A percentile compares a stretch with the other conserved stretches of the same genome.
Conservation (phyloP, 352 stramenopile genomes). For the Albugo laibachii region DNA sequence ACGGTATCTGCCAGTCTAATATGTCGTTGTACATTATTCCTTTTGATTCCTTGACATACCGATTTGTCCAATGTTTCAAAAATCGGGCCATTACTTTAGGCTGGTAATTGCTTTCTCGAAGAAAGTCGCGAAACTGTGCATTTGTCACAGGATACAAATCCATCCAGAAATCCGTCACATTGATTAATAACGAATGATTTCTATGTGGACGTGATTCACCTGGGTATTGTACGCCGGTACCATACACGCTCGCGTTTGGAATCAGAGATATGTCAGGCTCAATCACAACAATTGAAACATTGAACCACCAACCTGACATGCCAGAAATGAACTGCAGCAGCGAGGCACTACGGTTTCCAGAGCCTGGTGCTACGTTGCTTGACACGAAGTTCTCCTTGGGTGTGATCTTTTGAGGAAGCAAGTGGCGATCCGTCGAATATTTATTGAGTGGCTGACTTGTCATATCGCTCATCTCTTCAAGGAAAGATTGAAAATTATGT, state of each 20-base stretch:
- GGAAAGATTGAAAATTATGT: constrained; percentile 9
- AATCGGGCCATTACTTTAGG: constrained; percentile 39
- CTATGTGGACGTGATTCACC: constrained; percentile 66
- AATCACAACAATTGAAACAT: constrained; percentile 59
- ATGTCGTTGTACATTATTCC: constrained; percentile 6
- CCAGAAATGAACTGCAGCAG: constrained; percentile 31
- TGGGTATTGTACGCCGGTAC: constrained; percentile 63
- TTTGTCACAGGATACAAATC: constrained; percentile 67
- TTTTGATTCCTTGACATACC: not conserved
- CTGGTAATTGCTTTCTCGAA: constrained; percentile 26
- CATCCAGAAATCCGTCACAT: constrained; percentile 49
- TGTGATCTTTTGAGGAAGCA: constrained; percentile 13
- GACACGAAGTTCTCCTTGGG: constrained; percentile 1
- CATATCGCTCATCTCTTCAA: constrained; percentile 26
- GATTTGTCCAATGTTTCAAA: constrained; percentile 48
- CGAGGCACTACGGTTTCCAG: constrained; percentile 1
- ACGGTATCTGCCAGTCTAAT: constrained; percentile 23
- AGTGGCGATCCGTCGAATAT: constrained; percentile 14
- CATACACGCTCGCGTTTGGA: constrained; percentile 23
- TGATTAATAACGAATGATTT: constrained; percentile 39
- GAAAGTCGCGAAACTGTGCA: constrained; percentile 33
- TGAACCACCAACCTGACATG: constrained; percentile 47
- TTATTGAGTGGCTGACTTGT: constrained; percentile 21
- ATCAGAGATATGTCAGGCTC: constrained; percentile 56
- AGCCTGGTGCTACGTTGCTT: not conserved